phyloP scores from a whole-genome alignment of 768 basidiomycete genomes.

The Termitomyces sp. region DNA sequence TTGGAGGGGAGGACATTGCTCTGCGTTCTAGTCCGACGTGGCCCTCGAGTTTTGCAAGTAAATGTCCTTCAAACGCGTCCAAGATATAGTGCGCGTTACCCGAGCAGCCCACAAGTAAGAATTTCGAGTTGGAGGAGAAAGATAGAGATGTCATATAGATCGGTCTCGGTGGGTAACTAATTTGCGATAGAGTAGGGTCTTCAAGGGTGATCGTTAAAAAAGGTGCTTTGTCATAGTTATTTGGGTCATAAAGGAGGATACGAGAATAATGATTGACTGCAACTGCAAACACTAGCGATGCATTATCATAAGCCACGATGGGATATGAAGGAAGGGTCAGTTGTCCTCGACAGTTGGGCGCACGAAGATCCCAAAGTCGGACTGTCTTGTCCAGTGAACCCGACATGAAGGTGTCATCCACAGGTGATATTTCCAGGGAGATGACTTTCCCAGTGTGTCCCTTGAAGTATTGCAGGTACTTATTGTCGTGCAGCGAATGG shows the following conservation, averaged over 20 bases:
- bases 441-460: constrained; percentile 89
- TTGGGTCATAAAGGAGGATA: constrained; percentile 81
- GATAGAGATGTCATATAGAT: constrained; percentile 89
- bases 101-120: constrained; percentile 88
- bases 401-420: constrained; percentile 95
- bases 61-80: constrained; percentile 82
- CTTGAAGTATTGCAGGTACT: constrained; percentile 91
- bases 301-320: constrained; percentile 78
- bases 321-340: constrained; percentile 71
- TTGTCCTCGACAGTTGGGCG: constrained; percentile 71
- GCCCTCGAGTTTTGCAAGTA: constrained; percentile 84
- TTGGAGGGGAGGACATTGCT: constrained; percentile 39
- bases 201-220: constrained; percentile 81
- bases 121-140: constrained; percentile 89
- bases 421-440: constrained; percentile 87
- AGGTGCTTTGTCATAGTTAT: constrained; percentile 87
- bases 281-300: constrained; percentile 83
- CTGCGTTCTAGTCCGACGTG: constrained; percentile 79
- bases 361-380: constrained; percentile 91
- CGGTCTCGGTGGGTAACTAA: constrained; percentile 81
- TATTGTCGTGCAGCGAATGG: constrained; percentile 94
- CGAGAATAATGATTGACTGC: constrained; percentile 78
- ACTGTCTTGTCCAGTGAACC: constrained; percentile 93
- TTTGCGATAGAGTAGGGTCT: constrained; percentile 69
- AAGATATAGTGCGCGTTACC: constrained; percentile 90